Base-by-base conservation (phyloP, 1,139 yeast species). In the Candida dubliniensis region DNA sequence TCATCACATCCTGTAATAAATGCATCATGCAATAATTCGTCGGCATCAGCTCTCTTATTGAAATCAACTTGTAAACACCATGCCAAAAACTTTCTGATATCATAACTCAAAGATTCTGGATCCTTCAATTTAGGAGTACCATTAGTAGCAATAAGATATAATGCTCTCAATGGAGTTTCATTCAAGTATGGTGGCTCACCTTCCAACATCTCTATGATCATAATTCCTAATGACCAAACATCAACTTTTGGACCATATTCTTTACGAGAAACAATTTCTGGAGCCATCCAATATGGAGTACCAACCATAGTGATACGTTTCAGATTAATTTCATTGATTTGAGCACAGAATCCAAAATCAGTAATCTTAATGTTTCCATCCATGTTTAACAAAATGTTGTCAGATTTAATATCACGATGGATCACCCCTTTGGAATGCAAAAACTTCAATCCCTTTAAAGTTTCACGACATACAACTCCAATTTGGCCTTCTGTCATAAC, bases 201-300 rank as follows among this genome's bases (percentile, higher is more conserved):
- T 66, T 93, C 98, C 54, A 93, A 88, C 99, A 93, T 93, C 66
- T 93, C 99, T 59, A 93, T 90, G 14, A 91, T 84, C 99, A 93
- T 93, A 54, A 93, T 93, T 52, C 99, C 99, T 52, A 93, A 71
- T 10, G 96, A 88, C 99, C 99, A 93, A 42, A 95, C 85, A 66
- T 93, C 99, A 45, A 93, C 96, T 66, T 95, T 91, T 34, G 97
- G 96, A 1, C 97, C 99, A 63, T 93, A 93, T 57, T 90, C 96
- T 61, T 91, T 90, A 52, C 96, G 76, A 8, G 90, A 82, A 15
- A 93, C 96, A 46, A 93, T 96, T 66, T 93, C 99, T 2, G 99
- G 99, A 0, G 99, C 99, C 99, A 93, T 93, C 99, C 99, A 93
- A 64, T 93, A 93, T 4, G 99, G 99, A 0, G 99, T 93, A n/a